phyloP scores from a whole-genome alignment of 163 green algal species.

The Volvox carteri region DNA sequence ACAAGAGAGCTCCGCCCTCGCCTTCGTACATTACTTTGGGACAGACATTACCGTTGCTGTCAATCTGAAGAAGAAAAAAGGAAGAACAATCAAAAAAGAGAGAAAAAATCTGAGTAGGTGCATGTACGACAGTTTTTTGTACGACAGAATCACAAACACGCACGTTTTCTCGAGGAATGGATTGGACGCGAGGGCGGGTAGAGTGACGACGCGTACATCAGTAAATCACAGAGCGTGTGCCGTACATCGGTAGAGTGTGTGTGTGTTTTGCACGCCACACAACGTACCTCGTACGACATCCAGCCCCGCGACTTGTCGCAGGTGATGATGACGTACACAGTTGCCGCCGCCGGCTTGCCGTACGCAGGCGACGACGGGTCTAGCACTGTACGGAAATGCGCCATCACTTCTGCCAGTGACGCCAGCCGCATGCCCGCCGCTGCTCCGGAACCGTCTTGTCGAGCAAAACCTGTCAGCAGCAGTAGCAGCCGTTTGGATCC shows the following conservation, averaged over 20 bases:
- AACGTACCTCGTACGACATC: constrained; percentile 56
- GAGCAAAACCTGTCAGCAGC: constrained; percentile 30
- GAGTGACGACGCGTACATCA: too few species aligned
- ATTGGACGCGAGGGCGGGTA: too few species aligned
- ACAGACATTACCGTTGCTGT: constrained; percentile 2
- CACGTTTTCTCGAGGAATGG: too few species aligned
- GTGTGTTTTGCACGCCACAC: too few species aligned
- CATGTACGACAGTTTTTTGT: too few species aligned
- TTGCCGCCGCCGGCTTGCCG: background rate
- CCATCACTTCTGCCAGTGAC: constrained; percentile 12
- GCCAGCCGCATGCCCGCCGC: constrained; percentile 26
- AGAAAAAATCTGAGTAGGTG: too few species aligned
- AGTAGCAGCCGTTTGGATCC: background rate
- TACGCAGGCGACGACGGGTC: background rate
- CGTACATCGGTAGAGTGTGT: too few species aligned
- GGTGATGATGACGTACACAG: constrained; percentile 51
- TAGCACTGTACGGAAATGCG: constrained; percentile 45
- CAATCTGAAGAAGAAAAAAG: constrained; percentile 13
- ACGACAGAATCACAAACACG: too few species aligned
- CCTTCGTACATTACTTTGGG: constrained; percentile 49
- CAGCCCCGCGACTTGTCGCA: constrained; percentile 50
- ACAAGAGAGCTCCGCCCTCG: background rate
- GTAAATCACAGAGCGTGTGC: too few species aligned
- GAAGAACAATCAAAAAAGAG: too few species aligned
- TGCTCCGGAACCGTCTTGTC: background rate